These are phyloP conservation scores for Colletotrichum lini DNA, from an alignment of 2,329 filamentous ascomycete species.

Conservation along the genomic window DNA sequence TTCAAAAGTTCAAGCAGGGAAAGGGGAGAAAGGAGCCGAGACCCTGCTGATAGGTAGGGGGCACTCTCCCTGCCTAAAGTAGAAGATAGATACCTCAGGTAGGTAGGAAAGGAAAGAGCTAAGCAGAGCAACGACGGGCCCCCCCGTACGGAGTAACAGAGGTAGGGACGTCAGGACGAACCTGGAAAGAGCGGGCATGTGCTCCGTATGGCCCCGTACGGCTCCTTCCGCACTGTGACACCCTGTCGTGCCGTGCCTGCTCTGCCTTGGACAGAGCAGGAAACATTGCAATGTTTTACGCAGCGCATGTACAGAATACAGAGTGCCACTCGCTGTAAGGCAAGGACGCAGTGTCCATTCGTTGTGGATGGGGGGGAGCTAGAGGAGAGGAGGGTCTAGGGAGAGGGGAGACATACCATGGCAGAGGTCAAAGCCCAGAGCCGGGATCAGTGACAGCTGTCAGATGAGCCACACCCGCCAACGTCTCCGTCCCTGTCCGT, in stretches of 20 bases:
- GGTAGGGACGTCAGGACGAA: too few relatives aligned
- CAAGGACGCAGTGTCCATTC: neutral
- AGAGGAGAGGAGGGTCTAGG: too few relatives aligned
- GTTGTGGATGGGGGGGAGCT: too few relatives aligned
- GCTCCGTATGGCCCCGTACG: neutral
- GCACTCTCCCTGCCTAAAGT: too few relatives aligned
- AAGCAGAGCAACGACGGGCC: neutral
- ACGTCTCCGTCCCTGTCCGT: too few relatives aligned
- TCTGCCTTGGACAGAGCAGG: neutral
- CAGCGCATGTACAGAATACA: neutral
- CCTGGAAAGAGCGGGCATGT: neutral
- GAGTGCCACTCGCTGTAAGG: neutral
- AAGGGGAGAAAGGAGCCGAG: too few relatives aligned
- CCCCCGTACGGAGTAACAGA: neutral
- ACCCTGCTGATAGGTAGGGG: too few relatives aligned
- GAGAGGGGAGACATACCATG: too few relatives aligned
- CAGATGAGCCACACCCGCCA: constrained; percentile 25
- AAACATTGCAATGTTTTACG: neutral
- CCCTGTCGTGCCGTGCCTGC: neutral
- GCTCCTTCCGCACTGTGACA: neutral
- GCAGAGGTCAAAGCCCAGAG: constrained; percentile 7
- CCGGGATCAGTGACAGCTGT: constrained; percentile 31
- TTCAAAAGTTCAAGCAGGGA: too few relatives aligned
- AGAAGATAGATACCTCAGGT: too few relatives aligned
- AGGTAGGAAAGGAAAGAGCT: neutral